phyloP scores from a whole-genome alignment of 192 early-diverging fungal species.

The Rhizophagus clarus region DNA sequence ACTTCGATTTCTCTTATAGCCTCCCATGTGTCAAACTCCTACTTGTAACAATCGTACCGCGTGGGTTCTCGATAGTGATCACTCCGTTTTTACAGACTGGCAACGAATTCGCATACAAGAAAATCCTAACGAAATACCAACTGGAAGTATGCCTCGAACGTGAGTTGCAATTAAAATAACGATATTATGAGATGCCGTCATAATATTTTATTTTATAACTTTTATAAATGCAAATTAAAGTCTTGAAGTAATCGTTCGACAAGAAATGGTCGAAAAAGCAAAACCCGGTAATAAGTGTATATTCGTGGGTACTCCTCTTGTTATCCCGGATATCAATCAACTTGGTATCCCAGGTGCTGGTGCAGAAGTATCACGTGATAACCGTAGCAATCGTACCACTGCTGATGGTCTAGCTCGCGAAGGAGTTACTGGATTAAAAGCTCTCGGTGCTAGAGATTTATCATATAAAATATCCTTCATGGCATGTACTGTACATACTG shows the following conservation, averaged over 20 bases:
- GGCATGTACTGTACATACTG: constrained; percentile 75
- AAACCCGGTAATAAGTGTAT: constrained; percentile 94
- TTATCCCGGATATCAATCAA: constrained; percentile 87
- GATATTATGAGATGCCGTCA: background rate
- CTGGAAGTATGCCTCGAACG: constrained; percentile 96
- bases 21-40: constrained; percentile 79
- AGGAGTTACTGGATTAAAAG: constrained; percentile 83
- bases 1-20: constrained; percentile 45
- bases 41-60: constrained; percentile 78
- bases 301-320: constrained; percentile 88
- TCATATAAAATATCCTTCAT: constrained; percentile 94
- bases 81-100: constrained; percentile 94
- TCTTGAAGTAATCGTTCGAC: constrained; percentile 92
- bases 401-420: constrained; percentile 66
- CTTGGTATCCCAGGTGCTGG: constrained; percentile 70
- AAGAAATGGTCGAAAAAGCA: constrained; percentile 89
- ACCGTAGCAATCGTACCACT: constrained; percentile 36
- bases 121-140: constrained; percentile 93
- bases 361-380: constrained; percentile 61
- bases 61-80: constrained; percentile 82
- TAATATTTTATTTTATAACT: background rate
- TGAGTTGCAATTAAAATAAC: constrained; percentile 35
- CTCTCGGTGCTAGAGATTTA: constrained; percentile 88
- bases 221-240: constrained; percentile 37
- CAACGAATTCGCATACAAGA: constrained; percentile 97